These are phyloP conservation scores for Bacterosira constricta DNA, from an alignment of 108 stramenopile genomes.

Conservation along the genomic window DNA sequence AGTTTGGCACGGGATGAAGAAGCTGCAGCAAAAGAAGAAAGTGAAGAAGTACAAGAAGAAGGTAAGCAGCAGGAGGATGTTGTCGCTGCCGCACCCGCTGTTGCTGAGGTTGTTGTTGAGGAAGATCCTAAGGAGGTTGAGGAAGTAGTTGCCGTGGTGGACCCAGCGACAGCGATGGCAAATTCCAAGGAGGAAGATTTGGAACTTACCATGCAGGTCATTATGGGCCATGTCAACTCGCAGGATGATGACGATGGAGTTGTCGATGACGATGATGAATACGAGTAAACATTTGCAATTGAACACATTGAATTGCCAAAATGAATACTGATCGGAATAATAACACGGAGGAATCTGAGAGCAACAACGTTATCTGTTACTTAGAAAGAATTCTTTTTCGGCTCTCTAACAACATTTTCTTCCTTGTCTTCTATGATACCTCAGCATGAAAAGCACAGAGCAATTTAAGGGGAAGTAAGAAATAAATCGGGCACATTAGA, in stretches of 20 bases:
- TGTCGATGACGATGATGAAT: constrained; percentile 11
- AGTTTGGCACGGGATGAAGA: constrained; percentile 64
- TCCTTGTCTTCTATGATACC: no score
- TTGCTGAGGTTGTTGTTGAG: constrained; percentile 5
- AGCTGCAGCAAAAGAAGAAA: constrained; percentile 10
- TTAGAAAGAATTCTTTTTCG: no score
- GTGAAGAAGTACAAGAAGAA: constrained; percentile 5
- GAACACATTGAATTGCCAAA: no score
- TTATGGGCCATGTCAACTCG: not conserved
- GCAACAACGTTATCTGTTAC: no score
- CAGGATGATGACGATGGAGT: not conserved
- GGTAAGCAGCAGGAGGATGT: constrained; percentile 20
- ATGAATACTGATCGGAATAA: no score
- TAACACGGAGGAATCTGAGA: no score
- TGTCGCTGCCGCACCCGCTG: not conserved
- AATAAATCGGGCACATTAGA: no score
- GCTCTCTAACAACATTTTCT: no score
- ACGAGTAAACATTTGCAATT: not conserved
- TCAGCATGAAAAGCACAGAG: no score
- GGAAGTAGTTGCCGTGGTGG: not conserved
- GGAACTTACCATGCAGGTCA: constrained; percentile 8
- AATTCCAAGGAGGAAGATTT: constrained; percentile 8
- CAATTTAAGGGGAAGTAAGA: no score
- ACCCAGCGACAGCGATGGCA: not conserved
- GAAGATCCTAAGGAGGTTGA: constrained; percentile 1